Conservation (phyloP, 208 protist species). For the Trypanosoma platydactyli region DNA sequence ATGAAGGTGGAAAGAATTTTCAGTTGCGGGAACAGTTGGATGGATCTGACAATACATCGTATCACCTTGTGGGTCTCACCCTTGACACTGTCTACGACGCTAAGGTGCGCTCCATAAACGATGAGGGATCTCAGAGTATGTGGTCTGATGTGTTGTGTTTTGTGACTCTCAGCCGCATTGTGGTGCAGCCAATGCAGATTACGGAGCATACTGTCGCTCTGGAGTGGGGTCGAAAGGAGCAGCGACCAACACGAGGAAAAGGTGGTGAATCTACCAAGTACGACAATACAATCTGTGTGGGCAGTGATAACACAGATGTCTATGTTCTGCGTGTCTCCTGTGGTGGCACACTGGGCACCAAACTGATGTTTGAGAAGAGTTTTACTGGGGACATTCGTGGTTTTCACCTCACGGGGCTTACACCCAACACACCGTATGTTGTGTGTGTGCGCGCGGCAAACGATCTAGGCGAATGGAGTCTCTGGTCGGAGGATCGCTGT, state of each 20-base stretch:
- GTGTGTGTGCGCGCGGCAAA: constrained; percentile 63
- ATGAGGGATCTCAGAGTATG: constrained; percentile 45
- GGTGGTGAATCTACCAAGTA: not conserved
- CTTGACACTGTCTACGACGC: constrained; percentile 65
- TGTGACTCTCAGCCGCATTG: constrained; percentile 61
- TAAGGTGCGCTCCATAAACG: constrained; percentile 64
- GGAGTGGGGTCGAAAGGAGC: constrained; percentile 69
- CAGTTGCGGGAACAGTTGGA: constrained; percentile 31
- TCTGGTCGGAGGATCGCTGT: constrained; percentile 81
- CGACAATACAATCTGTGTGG: constrained; percentile 31
- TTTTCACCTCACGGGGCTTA: constrained; percentile 50
- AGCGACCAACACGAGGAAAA: constrained; percentile 30
- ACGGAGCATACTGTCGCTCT: constrained; percentile 72
- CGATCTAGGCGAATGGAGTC: constrained; percentile 71
- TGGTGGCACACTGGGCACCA: constrained; percentile 4
- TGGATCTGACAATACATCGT: constrained; percentile 22
- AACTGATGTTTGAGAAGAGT: constrained; percentile 54
- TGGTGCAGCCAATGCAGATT: constrained; percentile 60
- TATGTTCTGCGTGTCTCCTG: constrained; percentile 36
- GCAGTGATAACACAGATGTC: constrained; percentile 22
- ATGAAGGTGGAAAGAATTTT: not conserved
- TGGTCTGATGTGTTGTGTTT: constrained; percentile 67
- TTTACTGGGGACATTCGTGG: constrained; percentile 44
- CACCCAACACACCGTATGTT: constrained; percentile 73
- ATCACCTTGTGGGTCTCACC: constrained; percentile 49